A percentile compares a stretch with the other conserved stretches of the same genome.
phyloP scores from a whole-genome alignment of 2,329 filamentous ascomycete genomes.

The Gyromitra esculenta region DNA sequence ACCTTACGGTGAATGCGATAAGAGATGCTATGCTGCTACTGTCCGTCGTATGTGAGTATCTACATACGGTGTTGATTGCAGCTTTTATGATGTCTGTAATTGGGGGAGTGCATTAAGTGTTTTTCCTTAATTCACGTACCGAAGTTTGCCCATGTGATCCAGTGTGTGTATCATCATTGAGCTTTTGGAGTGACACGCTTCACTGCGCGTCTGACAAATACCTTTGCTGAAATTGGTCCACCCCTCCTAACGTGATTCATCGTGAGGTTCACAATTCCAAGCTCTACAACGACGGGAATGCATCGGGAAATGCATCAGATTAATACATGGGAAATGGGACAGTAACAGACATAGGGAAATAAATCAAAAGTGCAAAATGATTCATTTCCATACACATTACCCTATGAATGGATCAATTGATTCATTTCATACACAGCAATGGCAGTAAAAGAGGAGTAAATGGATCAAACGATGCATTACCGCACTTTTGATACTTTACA shows the following conservation, averaged over 20 bases:
- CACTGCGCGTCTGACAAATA: background rate
- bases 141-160: background rate
- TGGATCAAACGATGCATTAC: background rate
- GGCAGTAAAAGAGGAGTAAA: background rate
- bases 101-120: background rate
- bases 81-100: background rate
- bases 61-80: background rate
- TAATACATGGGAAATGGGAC: background rate
- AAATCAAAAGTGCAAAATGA: background rate
- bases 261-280: background rate
- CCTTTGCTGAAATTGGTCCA: background rate
- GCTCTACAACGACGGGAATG: background rate
- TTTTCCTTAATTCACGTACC: background rate
- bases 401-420: background rate
- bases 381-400: background rate
- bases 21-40: background rate
- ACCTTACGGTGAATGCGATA: conserved; percentile 10
- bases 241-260: background rate
- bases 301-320: background rate
- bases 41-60: too few species aligned
- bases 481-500: too few species aligned
- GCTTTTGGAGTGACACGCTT: background rate
- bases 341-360: background rate
- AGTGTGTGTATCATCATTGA: background rate
- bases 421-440: background rate